Conservation (phyloP, 2,329 filamentous ascomycete genomes). For the Chaetomiaceae sp. region DNA sequence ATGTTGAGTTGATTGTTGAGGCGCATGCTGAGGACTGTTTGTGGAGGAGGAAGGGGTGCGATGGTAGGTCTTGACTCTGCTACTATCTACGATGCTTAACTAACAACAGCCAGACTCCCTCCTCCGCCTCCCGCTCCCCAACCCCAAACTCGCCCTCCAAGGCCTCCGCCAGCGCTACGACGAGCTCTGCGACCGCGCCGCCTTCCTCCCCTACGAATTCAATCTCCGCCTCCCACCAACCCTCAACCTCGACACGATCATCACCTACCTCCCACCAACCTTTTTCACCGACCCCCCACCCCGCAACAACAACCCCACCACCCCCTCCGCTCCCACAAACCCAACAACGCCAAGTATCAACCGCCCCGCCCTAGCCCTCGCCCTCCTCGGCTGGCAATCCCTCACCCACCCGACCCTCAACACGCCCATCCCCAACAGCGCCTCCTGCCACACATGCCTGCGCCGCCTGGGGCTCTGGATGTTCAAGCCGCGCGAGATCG, state of each 20-base stretch:
- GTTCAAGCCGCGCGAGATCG: slow-evolving; percentile 72
- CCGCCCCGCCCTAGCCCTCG: slow-evolving; percentile 59
- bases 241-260: slow-evolving; percentile 47
- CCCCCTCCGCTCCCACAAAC: background rate
- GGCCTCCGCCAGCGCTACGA: slow-evolving; percentile 61
- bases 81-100: background rate
- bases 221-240: slow-evolving; percentile 54
- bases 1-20: slow-evolving; percentile 65
- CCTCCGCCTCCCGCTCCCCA: slow-evolving; percentile 59
- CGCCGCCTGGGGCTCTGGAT: slow-evolving; percentile 90
- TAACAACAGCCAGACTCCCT: slow-evolving; percentile 46
- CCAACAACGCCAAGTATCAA: slow-evolving; percentile 17
- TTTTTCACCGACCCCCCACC: slow-evolving; percentile 50
- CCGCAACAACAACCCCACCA: slow-evolving; percentile 21
- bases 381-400: slow-evolving; percentile 74
- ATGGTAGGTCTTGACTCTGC: slow-evolving; percentile 49
- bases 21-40: slow-evolving; percentile 78
- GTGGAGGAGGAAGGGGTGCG: slow-evolving; percentile 84
- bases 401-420: slow-evolving; percentile 42
- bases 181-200: slow-evolving; percentile 50
- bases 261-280: slow-evolving; percentile 47
- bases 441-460: slow-evolving; percentile 80
- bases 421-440: slow-evolving; percentile 64
- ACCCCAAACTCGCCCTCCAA: slow-evolving; percentile 54
- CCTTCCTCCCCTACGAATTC: slow-evolving; percentile 58